Base-by-base conservation (phyloP, 495 filamentous ascomycete genomes). In the Thermothielavioides terrestris region DNA sequence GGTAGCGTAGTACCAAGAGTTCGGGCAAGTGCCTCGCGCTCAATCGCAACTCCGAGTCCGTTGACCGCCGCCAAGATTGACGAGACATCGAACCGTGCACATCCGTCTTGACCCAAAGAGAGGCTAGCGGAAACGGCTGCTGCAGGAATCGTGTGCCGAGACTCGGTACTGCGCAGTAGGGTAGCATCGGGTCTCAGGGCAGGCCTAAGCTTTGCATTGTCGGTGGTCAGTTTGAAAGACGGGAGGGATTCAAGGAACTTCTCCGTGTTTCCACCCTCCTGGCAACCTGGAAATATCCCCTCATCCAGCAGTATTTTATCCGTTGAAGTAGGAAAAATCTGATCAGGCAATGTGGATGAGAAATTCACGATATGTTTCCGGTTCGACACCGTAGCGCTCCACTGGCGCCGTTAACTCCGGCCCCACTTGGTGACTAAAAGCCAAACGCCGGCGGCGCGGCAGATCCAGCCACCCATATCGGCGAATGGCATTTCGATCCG, bases 161-260 rank as follows among this genome's bases (percentile, higher is more conserved):
- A 32, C 20, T 41, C 46, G 46, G 46, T 49, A 41, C 46, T 49
- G 46, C 26, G 37, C 20, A n/a, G 37, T 12, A 49, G 37, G 46
- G 46, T 49, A 20, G 37, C 6, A 34, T 49, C 28, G 37, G 37
- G 18, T 17, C n/a, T 49, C 35, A 6, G 37, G 23, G 36, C 17
- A 25, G 44, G 1, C 27, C 44, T 37, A 27, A 11, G 3, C 15
- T 30, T 43, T 34, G 42, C 20, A 45, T 45, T 30, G 35, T 35
- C 35, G 17, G 17, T 21, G 42, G 25, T 35, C 42, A 23, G 21
- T 12, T 14, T 44, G 14, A 28, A 20, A 18, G 42, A 22, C 22
- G 21, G 17, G 26, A 44, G 15, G 25, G 28, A 31, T 32, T 44
- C 26, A 44, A 12, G 7, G 15, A 2, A 9, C 27, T 44, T 35